Evolutionary conservation across 1,139 yeast species (phyloP), one percentile per base, ranked within the genome.

Genomic region (Geotrichum carabidarum): DNA sequence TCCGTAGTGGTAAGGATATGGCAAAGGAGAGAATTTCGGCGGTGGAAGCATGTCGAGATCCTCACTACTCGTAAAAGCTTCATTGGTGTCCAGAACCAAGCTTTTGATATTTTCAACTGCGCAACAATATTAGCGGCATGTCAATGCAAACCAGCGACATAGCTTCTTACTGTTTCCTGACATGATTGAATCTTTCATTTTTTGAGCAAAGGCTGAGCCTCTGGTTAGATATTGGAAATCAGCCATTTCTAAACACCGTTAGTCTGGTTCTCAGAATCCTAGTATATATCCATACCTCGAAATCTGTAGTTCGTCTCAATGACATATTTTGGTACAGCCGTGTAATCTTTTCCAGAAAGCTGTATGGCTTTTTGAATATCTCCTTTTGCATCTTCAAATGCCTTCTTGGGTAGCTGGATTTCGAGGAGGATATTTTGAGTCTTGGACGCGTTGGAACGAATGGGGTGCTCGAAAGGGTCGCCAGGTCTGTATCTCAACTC

Each of bases 31-130:
- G 61, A 89, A 86, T 48, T 86, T 71, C 1, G 97, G 93, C 1
- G 97, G 95, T 0, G 98, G 96, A 1, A 94, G 84, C 22, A 91
- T 67, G 58, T 87, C 88, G 59, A 82, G 79, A 60, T 82, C 81
- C 44, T 70, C 67, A 6, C 50, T 57, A 2, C 53, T 50, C 4
- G 50, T 57, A 30, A 57, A 54, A 63, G 72, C 62, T 60, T 70
- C 68, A 45, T 64, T 58, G 49, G 64, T 60, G 47, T 72, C 68
- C 57, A 67, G 44, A 57, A 65, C 57, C 63, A 68, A 70, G 8
- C 60, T 58, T 48, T 65, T 70, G 58, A 81, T 75, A 17, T 71
- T 65, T 3, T 64, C 52, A n/a, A 52, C 43, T 42, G 12, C 6
- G n/a, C 59, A 17, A 46, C 15, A 9, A 14, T 34, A 32, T 44